Conservation (phyloP, 2,329 filamentous ascomycete genomes). For the Fusarium sp. region DNA sequence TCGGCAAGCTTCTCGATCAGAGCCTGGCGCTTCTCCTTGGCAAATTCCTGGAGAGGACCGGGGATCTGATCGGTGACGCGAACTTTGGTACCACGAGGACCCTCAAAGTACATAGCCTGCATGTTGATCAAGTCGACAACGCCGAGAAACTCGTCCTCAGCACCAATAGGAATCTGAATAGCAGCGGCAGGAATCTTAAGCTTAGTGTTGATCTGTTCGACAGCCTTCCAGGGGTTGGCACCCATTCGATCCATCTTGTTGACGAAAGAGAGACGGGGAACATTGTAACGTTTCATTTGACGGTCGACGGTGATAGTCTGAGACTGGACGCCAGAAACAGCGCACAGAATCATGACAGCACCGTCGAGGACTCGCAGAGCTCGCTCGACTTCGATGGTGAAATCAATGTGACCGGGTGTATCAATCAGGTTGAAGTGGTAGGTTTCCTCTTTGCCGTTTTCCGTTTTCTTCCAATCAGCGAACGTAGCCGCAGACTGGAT, state of each 20-base stretch:
- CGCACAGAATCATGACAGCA: constrained; percentile 98
- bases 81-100: constrained; percentile 81
- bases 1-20: constrained; percentile 96
- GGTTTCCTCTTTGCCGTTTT: constrained; percentile 84
- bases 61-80: constrained; percentile 84
- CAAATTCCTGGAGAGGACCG: constrained; percentile 78
- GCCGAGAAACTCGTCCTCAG: constrained; percentile 90
- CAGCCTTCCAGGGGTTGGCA: constrained; percentile 95
- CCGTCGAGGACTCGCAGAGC: constrained; percentile 94
- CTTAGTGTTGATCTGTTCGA: constrained; percentile 98
- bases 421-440: constrained; percentile 99
- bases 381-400: constrained; percentile 98
- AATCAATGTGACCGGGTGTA: constrained; percentile 98
- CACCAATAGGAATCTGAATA: constrained; percentile 92
- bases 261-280: constrained; percentile 94
- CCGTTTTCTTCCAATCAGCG: constrained; percentile 93
- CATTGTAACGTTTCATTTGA: constrained; percentile 98
- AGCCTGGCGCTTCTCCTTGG: constrained; percentile 82
- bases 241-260: constrained; percentile 99
- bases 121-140: constrained; percentile 93
- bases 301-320: constrained; percentile 98
- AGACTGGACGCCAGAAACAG: constrained; percentile 95
- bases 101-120: constrained; percentile 94
- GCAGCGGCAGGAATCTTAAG: constrained; percentile 93
- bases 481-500: constrained; percentile 99